These are phyloP conservation scores for Starmerella ratchasimensis DNA, from an alignment of 805 yeast species.

Conservation along the genomic window DNA sequence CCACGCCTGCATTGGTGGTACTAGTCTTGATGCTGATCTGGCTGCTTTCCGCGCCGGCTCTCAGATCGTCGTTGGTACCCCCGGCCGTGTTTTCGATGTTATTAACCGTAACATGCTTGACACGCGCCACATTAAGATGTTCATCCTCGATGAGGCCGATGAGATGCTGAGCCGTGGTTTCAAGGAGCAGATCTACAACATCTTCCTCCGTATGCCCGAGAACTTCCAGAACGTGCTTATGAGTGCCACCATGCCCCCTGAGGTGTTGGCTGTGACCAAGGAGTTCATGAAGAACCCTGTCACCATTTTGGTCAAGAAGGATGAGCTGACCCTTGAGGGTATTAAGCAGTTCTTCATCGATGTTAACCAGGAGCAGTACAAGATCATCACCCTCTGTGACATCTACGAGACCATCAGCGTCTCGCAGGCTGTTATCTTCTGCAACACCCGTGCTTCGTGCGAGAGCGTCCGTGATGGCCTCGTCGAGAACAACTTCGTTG, in stretches of 20 bases:
- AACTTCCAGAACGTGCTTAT: slow-evolving; percentile 88
- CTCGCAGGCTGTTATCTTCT: slow-evolving; percentile 95
- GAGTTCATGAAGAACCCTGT: slow-evolving; percentile 93
- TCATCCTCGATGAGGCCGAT: slow-evolving; percentile 96
- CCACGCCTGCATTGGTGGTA: slow-evolving; percentile 98
- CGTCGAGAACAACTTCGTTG: slow-evolving; percentile 71
- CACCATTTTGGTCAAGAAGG: slow-evolving; percentile 85
- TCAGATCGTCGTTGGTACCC: slow-evolving; percentile 93
- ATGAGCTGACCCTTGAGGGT: slow-evolving; percentile 90
- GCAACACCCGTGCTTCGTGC: slow-evolving; percentile 90
- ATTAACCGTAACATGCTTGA: slow-evolving; percentile 76
- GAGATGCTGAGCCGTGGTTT: slow-evolving; percentile 89
- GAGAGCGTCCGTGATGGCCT: slow-evolving; percentile 72
- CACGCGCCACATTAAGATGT: slow-evolving; percentile 78
- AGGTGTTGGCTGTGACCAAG: slow-evolving; percentile 78
- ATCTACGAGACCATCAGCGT: slow-evolving; percentile 88
- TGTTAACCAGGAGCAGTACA: slow-evolving; percentile 87
- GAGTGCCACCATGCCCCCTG: slow-evolving; percentile 88
- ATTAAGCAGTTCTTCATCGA: slow-evolving; percentile 83
- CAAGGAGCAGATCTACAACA: slow-evolving; percentile 89
- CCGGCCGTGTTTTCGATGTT: slow-evolving; percentile 95
- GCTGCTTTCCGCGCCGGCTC: slow-evolving; percentile 74
- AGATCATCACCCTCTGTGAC: slow-evolving; percentile 88
- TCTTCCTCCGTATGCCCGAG: slow-evolving; percentile 76
- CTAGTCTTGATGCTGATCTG: slow-evolving; percentile 74